These are phyloP conservation scores for Salix purpurea DNA, from an alignment of 345 rosid species.

Conservation along the genomic window DNA sequence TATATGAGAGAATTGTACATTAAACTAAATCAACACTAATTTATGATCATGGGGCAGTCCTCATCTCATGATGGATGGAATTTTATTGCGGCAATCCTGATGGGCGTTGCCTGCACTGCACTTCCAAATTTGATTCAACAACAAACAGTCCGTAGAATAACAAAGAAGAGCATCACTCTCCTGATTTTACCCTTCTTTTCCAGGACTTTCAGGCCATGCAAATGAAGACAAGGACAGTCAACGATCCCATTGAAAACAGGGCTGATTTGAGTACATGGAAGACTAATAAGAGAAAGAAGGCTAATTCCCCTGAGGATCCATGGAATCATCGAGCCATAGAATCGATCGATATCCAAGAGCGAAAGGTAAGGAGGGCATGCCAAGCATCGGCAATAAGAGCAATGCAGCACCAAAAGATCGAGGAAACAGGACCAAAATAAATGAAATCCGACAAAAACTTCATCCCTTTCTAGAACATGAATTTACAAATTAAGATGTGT, in stretches of 20 bases:
- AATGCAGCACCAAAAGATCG: background rate
- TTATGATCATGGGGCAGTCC: background rate
- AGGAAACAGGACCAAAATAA: background rate
- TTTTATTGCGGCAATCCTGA: background rate
- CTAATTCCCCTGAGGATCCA: slow-evolving; percentile 9
- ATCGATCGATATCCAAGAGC: slow-evolving; percentile 5
- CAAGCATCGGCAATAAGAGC: background rate
- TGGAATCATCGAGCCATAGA: slow-evolving; percentile 10
- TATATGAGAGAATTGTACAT: background rate
- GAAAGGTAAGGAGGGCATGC: slow-evolving; percentile 10
- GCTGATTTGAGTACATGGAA: slow-evolving; percentile 13
- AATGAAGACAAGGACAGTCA: slow-evolving; percentile 20
- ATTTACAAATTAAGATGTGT: background rate
- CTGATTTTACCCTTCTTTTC: background rate
- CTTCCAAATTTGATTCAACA: background rate
- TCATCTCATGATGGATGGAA: background rate
- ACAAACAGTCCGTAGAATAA: too few relatives aligned
- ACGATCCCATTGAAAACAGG: background rate
- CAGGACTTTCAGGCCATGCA: slow-evolving; percentile 19
- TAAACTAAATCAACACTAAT: background rate
- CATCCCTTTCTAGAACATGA: background rate
- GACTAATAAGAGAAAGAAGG: slow-evolving; percentile 33
- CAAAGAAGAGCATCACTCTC: background rate
- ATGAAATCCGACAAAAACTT: background rate
- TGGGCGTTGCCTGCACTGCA: background rate